These are phyloP conservation scores for Casaregolazyma lundiana DNA, from an alignment of 1,139 yeast genomes.

Conservation along the genomic window DNA sequence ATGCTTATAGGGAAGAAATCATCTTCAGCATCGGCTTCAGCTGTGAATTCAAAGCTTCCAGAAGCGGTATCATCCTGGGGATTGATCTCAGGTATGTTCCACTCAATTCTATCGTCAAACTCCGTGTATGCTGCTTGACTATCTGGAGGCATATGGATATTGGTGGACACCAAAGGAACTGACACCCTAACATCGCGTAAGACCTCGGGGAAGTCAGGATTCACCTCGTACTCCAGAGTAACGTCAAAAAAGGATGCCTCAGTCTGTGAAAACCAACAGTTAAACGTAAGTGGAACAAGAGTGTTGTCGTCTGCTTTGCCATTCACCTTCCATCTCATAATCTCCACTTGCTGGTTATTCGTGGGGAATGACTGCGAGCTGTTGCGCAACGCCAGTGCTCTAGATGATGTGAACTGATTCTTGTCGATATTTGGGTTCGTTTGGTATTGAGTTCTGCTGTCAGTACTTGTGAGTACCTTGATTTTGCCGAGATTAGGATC, in stretches of 20 bases:
- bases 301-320: constrained; percentile 45
- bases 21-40: constrained; percentile 75
- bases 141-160: constrained; percentile 46
- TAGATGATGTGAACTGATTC: constrained; percentile 52
- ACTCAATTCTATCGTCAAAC: constrained; percentile 37
- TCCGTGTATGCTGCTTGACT: constrained; percentile 34
- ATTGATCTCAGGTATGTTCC: constrained; percentile 40
- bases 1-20: constrained; percentile 84
- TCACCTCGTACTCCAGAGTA: constrained; percentile 82
- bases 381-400: constrained; percentile 71
- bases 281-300: constrained; percentile 66
- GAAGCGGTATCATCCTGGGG: constrained; percentile 39
- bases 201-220: constrained; percentile 42
- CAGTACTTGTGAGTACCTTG: constrained; percentile 54
- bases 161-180: constrained; percentile 59
- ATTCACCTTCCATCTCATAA: constrained; percentile 68
- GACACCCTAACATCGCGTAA: constrained; percentile 56
- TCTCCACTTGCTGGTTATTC: constrained; percentile 85
- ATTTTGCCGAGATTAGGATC: constrained; percentile 63
- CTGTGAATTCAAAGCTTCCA: constrained; percentile 77
- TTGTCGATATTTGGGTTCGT: constrained; percentile 97
- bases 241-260: constrained; percentile 59
- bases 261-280: constrained; percentile 77
- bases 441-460: constrained; percentile 51
- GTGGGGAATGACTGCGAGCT: constrained; percentile 78